Evolutionary conservation across 2,329 filamentous ascomycete species (phyloP).

Genomic region (Cladophialophora psammophila): DNA sequence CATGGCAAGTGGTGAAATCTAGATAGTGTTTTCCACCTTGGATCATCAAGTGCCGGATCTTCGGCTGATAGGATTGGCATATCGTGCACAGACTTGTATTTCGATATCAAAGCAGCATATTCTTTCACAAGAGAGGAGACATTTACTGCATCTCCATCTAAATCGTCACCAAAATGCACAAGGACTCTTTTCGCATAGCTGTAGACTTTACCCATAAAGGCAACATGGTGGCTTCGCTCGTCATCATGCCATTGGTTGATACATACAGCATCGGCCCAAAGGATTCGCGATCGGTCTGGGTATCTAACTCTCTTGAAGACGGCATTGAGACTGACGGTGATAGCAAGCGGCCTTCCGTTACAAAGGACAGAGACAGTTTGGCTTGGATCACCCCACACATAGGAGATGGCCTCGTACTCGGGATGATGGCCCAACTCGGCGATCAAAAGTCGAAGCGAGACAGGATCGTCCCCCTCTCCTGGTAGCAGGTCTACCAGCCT

Average conservation of each 20-base stretch:
- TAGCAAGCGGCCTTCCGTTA: conserved; percentile 11
- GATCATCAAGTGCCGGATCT: conserved; percentile 10
- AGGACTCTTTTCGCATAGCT: conserved; percentile 27
- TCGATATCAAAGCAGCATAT: background rate
- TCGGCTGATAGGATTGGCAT: conserved; percentile 11
- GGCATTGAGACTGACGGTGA: conserved; percentile 21
- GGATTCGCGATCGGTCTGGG: conserved; percentile 12
- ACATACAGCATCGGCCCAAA: conserved; percentile 33
- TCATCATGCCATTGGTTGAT: conserved; percentile 31
- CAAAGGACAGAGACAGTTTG: background rate
- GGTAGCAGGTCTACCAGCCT: conserved; percentile 7
- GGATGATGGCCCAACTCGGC: conserved; percentile 13
- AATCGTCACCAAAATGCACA: conserved; percentile 38
- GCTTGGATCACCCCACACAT: conserved; percentile 23
- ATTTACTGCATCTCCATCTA: conserved; percentile 16
- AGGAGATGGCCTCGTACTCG: conserved; percentile 18
- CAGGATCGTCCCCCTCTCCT: background rate
- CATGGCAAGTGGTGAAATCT: conserved; percentile 20
- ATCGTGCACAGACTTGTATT: conserved; percentile 3
- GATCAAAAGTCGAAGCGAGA: conserved; percentile 13
- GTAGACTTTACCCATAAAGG: conserved; percentile 31
- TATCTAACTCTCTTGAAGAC: conserved; percentile 15
- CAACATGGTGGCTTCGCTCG: conserved; percentile 30
- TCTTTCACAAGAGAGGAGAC: conserved; percentile 26
- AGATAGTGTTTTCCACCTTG: conserved; percentile 26